Percentiles rank a stretch among this genome's conserved stretches.
Evolutionary conservation across 1,284 basidiomycete genomes (phyloP).

Genomic region (Trichosporon sp.): DNA sequence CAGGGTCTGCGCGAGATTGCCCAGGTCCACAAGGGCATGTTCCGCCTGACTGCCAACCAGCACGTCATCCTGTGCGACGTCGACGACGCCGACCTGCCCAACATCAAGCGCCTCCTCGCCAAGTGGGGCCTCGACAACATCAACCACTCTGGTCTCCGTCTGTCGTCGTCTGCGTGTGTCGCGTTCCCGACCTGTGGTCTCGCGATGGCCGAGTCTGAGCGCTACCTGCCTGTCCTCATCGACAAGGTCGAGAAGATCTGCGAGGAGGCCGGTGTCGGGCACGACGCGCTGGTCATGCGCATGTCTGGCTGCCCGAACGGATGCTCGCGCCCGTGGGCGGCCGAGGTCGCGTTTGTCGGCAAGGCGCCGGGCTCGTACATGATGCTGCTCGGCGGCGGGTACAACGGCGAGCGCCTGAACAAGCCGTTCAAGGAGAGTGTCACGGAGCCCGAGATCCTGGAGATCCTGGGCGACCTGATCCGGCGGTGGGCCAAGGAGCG

Average conservation of each 20-base stretch:
- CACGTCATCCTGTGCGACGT: conserved; percentile 88
- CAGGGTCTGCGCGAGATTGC: conserved; percentile 88
- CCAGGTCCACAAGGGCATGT: conserved; percentile 85
- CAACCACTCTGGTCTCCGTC: conserved; percentile 69
- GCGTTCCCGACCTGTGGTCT: conserved; percentile 96
- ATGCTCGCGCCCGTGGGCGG: conserved; percentile 90
- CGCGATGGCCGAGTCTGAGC: conserved; percentile 92
- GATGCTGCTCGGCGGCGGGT: conserved; percentile 95
- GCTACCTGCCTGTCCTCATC: conserved; percentile 90
- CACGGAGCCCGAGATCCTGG: conserved; percentile 87
- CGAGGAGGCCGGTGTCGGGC: conserved; percentile 84
- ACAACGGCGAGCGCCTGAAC: conserved; percentile 86
- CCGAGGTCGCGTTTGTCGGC: conserved; percentile 93
- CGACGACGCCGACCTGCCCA: conserved; percentile 63
- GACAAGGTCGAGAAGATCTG: conserved; percentile 95
- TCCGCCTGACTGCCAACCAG: conserved; percentile 92
- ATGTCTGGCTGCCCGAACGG: conserved; percentile 96
- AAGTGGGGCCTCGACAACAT: conserved; percentile 92
- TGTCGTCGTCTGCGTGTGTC: conserved; percentile 90
- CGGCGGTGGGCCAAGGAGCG: conserved; percentile 86
- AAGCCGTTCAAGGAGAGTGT: conserved; percentile 76
- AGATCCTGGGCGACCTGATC: conserved; percentile 86
- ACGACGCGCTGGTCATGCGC: conserved; percentile 93
- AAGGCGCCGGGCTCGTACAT: conserved; percentile 91
- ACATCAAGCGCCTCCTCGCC: conserved; percentile 73